Conservation (phyloP, 1,139 yeast species). For the Magnusiomyces fungicola region DNA sequence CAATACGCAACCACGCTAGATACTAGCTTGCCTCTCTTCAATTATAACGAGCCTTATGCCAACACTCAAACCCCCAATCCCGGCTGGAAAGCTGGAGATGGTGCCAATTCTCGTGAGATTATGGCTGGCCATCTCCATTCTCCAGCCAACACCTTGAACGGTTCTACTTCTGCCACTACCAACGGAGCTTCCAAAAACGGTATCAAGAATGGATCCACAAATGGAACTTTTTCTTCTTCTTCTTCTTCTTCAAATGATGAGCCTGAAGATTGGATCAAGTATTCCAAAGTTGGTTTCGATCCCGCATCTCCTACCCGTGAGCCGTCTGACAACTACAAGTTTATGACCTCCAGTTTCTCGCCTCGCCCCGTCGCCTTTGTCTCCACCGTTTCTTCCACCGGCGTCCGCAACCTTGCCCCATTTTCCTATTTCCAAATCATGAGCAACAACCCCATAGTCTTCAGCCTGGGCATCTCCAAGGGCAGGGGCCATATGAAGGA, state of each 20-base stretch:
- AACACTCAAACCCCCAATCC: constrained; percentile 22
- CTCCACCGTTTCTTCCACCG: constrained; percentile 41
- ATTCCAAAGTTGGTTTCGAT: constrained; percentile 42
- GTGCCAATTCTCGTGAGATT: constrained; percentile 32
- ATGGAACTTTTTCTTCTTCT: too few species aligned
- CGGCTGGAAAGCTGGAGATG: constrained; percentile 44
- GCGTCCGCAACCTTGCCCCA: constrained; percentile 47
- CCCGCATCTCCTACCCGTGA: constrained; percentile 40
- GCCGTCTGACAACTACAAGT: constrained; percentile 43
- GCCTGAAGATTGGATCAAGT: constrained; percentile 30
- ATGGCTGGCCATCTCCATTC: background rate
- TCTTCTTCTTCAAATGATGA: background rate
- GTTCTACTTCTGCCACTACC: background rate
- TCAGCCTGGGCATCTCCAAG: constrained; percentile 43
- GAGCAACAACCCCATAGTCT: constrained; percentile 51
- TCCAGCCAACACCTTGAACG: too few species aligned
- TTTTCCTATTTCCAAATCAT: constrained; percentile 48
- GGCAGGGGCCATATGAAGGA: constrained; percentile 41
- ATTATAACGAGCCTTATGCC: background rate
- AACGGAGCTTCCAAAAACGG: background rate
- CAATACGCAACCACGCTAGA: background rate
- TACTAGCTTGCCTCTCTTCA: too few species aligned
- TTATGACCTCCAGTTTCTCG: constrained; percentile 42
- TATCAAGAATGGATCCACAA: too few species aligned
- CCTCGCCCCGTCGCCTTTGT: constrained; percentile 57